A percentile compares a stretch with the other conserved stretches of the same genome.
phyloP scores from a whole-genome alignment of 2,329 filamentous ascomycete species.

The Byssochlamys sp. region DNA sequence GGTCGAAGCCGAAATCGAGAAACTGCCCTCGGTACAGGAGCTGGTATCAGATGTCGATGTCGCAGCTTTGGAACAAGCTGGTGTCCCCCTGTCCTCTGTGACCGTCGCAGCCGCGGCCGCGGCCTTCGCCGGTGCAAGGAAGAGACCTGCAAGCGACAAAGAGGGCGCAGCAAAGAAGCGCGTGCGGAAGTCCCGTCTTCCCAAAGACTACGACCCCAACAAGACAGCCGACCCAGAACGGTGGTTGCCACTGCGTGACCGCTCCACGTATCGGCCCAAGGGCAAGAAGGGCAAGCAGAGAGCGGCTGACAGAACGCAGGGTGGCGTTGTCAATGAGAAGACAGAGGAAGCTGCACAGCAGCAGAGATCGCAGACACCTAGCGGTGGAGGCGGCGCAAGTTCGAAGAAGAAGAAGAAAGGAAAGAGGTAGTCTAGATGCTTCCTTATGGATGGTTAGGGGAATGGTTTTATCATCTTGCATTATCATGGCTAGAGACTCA shows the following conservation, averaged over 20 bases:
- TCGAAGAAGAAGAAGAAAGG: conserved; percentile 45
- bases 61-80: conserved; percentile 35
- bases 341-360: conserved; percentile 44
- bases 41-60: conserved; percentile 36
- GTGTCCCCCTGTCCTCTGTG: conserved; percentile 29
- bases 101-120: conserved; percentile 22
- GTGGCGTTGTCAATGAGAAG: conserved; percentile 67
- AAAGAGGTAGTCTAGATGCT: conserved; percentile 30
- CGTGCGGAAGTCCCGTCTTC: conserved; percentile 37
- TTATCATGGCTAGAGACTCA: conserved; percentile 5
- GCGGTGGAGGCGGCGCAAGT: conserved; percentile 27
- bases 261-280: conserved; percentile 80
- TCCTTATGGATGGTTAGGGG: neutral
- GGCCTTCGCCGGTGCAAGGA: conserved; percentile 27
- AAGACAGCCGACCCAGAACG: conserved; percentile 82
- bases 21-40: conserved; percentile 31
- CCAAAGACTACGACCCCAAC: conserved; percentile 52
- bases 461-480: conserved; percentile 6
- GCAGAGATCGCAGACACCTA: conserved; percentile 16
- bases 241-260: conserved; percentile 83
- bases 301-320: conserved; percentile 69
- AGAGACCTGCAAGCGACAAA: conserved; percentile 28
- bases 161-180: conserved; percentile 30
- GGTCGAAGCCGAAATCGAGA: conserved; percentile 27
- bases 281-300: conserved; percentile 86